Evolutionary conservation across 2,329 filamentous ascomycete genomes (phyloP), one percentile per base, ranked within the genome.

Genomic region (Aspergillus proliferans): DNA sequence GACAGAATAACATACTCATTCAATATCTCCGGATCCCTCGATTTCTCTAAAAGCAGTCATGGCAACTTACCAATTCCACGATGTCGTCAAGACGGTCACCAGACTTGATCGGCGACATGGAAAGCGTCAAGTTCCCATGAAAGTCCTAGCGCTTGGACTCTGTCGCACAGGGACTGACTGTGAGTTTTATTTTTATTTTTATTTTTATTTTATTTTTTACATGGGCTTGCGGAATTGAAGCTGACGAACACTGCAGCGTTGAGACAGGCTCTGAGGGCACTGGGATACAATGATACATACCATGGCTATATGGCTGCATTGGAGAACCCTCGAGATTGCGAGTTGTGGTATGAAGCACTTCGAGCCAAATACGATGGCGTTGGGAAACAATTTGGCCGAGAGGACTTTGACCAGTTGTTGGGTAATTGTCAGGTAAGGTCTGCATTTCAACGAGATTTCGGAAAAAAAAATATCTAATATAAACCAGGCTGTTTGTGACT

Each of bases 121-220:
- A 6, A 19, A 15, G 6, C 45, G 51, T 9, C n/a, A 26, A 18
- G 81, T 83, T 24, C 82, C 83, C 22, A 86, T 86, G 83, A 77
- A 77, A 58, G 78, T 86, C 24, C 77, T 86, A 14, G 76, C 81
- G 30, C 74, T 87, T 0, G 83, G 83, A n/a, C 71, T 85, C 3
- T 79, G 81, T 34, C 76, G 83, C 45, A 86, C 83, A 15, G 83
- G 83, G 55, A 86, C 83, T 54, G 76, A 80, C 24, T 85, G 80
- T 78, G 73, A 60, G 74, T 68, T n/a, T 14, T 14, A 5, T 18
- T 42, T n/a, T n/a, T n/a, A n/a, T n/a, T n/a, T n/a, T n/a, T 6
- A 15, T 15, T 15, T 15, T 15, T 15, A 15, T 14, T 12, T n/a
- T n/a, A n/a, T 12, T 22, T n/a, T 46, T 7, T 41, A 9, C 39